Conservation (phyloP, 768 basidiomycete genomes). For the Dacryopinax primogenitus region DNA sequence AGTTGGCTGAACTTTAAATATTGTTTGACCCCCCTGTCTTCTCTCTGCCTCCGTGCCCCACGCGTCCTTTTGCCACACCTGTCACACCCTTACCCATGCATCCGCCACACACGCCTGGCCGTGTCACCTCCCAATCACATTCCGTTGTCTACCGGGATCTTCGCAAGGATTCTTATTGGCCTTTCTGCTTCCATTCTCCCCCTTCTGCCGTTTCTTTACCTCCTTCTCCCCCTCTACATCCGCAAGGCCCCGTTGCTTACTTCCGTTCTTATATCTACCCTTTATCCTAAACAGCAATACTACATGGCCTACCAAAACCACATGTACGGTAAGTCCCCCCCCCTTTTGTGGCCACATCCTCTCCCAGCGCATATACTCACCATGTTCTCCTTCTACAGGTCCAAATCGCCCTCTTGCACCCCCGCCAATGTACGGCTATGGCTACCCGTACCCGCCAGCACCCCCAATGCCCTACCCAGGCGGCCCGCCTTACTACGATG, state of each 20-base stretch:
- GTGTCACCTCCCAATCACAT: neutral
- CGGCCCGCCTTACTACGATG: neutral
- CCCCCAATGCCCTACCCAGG: neutral
- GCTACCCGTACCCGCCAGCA: neutral
- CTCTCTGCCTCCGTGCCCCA: neutral
- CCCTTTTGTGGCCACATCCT: neutral
- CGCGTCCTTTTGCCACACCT: neutral
- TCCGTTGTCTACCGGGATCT: neutral
- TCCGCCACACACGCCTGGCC: neutral
- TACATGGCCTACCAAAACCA: slow-evolving; percentile 1
- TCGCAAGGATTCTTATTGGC: neutral
- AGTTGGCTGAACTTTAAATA: too few relatives aligned
- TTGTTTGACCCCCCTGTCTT: too few relatives aligned
- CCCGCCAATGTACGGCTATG: neutral
- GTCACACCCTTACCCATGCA: neutral
- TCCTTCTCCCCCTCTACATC: slow-evolving; percentile 4
- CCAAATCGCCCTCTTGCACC: neutral
- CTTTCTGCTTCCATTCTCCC: neutral
- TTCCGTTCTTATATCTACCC: slow-evolving; percentile 2
- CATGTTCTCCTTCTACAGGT: neutral
- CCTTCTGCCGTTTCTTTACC: neutral
- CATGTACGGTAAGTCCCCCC: neutral
- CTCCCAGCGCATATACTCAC: neutral
- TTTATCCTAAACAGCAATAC: neutral
- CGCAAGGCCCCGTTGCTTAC: neutral